Percentiles rank a stretch among this genome's conserved stretches.
Conservation (phyloP, 2,329 filamentous ascomycete species). For the Trichoderma aggressivum region DNA sequence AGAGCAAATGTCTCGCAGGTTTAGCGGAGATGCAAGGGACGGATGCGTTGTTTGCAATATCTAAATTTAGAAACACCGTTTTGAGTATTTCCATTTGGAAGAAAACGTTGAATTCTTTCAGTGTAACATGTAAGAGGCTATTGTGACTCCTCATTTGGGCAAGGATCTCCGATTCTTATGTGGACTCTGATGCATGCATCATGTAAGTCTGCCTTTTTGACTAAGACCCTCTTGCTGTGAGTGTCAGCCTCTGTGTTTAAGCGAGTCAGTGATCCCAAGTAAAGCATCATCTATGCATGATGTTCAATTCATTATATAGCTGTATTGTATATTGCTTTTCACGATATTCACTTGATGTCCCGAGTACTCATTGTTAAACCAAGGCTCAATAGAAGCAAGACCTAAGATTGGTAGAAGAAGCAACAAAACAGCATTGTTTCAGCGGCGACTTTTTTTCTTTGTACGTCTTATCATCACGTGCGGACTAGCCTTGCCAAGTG, state of each 20-base stretch:
- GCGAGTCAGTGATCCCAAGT: not conserved
- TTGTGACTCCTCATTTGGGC: not conserved
- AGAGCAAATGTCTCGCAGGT: not conserved
- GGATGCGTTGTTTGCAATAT: not conserved
- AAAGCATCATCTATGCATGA: not conserved
- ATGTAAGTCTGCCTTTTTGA: constrained; percentile 2
- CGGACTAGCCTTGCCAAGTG: not conserved
- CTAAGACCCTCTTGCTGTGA: not conserved
- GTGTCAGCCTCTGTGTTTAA: not conserved
- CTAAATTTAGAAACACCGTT: not conserved
- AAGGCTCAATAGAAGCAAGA: not conserved
- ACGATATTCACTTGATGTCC: not conserved
- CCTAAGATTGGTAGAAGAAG: no score
- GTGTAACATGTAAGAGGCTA: not conserved
- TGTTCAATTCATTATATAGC: not conserved
- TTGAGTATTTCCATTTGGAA: not conserved
- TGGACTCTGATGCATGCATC: constrained; percentile 9
- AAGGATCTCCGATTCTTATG: not conserved
- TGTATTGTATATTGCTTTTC: not conserved
- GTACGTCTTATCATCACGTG: not conserved
- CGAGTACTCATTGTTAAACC: not conserved
- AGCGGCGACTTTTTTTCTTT: not conserved
- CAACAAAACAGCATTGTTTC: no score
- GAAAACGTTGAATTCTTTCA: not conserved
- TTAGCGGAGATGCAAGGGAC: not conserved